phyloP scores from a whole-genome alignment of 2,329 filamentous ascomycete genomes.

The Bipolaris cookei region DNA sequence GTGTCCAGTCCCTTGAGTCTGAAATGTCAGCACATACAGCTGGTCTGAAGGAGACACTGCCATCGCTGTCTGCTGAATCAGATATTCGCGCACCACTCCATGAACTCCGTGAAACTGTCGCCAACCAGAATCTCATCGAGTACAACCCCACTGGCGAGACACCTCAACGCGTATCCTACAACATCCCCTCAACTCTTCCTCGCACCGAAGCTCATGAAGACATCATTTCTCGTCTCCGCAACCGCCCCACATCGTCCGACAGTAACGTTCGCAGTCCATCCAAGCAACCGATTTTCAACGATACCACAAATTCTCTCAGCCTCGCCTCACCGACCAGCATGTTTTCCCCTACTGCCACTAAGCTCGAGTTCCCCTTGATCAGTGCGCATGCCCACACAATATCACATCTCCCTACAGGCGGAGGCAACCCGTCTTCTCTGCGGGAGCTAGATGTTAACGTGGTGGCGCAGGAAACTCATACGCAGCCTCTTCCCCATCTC shows the following conservation, averaged over 20 bases:
- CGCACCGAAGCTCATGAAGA: constrained; percentile 70
- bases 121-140: constrained; percentile 70
- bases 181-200: constrained; percentile 80
- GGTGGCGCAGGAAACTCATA: constrained; percentile 44
- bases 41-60: constrained; percentile 65
- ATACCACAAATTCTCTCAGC: constrained; percentile 51
- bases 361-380: constrained; percentile 36
- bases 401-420: constrained; percentile 33
- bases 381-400: constrained; percentile 32
- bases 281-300: constrained; percentile 62
- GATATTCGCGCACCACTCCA: constrained; percentile 72
- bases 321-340: constrained; percentile 37
- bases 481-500: constrained; percentile 40
- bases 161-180: constrained; percentile 79
- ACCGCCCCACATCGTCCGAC: constrained; percentile 44
- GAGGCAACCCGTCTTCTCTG: constrained; percentile 38
- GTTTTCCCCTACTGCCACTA: constrained; percentile 29
- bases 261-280: constrained; percentile 48
- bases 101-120: constrained; percentile 73
- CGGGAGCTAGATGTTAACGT: constrained; percentile 59
- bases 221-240: constrained; percentile 58
- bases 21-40: constrained; percentile 69
- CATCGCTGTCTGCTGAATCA: constrained; percentile 61
- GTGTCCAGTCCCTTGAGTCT: constrained; percentile 71
- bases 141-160: constrained; percentile 87